Evolutionary conservation across 306 rosid genomes (phyloP), one percentile per base, ranked within the genome.

Genomic region (Gynostemma pentaphyllum): DNA sequence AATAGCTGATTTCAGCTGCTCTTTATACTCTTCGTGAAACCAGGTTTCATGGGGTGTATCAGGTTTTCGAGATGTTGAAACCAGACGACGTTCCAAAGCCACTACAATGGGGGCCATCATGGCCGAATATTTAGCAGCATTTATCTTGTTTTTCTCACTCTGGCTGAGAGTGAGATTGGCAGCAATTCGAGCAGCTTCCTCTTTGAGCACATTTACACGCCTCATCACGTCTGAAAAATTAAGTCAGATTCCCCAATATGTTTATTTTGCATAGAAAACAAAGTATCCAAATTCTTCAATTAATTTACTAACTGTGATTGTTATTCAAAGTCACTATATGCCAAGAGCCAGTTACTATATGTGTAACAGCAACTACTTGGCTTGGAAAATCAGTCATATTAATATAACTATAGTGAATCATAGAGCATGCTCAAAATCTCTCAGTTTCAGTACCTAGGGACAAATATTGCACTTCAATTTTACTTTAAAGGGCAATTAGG

Each of bases 31-130:
- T 77, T 78, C 83, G 50, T 90, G 97, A 81, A 90, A 90, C 96
- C 96, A 90, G 64, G 79, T 76, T 83, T 90, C 97, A 85, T 90
- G 97, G 73, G 95, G 95, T 18, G 95, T 90, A 75, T 85, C 96
- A 45, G 97, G 95, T 80, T 87, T 84, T 56, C 91, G 90, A 68
- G 97, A 83, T 45, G 97, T 90, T 53, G 97, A 87, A 75, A 95
- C 88, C 62, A 90, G 80, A 46, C 97, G 97, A 24, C 96, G 97
- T 68, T 90, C 97, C 77, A 90, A 72, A 52, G 97, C 94, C 78
- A 90, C 96, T 73, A 81, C 89, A 80, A 90, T 87, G 59, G 97
- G 97, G 60, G 97, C 97, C 96, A 90, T 90, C 96, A 90, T 90
- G 74, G 97, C 97, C 60, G 96, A 87, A 76, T 90, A 90, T 71